Conservation (phyloP, 139 green algal genomes). For the Chara braunii region DNA sequence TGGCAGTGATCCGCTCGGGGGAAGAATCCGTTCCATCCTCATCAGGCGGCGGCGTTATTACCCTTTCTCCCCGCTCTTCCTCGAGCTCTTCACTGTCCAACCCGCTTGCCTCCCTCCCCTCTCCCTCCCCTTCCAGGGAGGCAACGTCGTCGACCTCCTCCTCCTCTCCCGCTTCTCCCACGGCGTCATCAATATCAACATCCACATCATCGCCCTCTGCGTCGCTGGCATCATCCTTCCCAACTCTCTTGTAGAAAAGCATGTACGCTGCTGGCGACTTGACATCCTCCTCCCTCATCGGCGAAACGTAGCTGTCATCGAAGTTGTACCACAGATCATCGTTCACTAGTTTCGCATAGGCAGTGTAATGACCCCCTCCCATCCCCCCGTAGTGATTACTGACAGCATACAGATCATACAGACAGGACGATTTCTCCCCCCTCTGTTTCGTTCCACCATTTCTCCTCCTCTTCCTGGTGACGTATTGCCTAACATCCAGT, state of each 20-base stretch:
- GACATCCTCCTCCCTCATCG: slow-evolving; percentile 14
- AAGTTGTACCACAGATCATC: slow-evolving; percentile 68
- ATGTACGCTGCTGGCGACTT: slow-evolving; percentile 72
- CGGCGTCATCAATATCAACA: too few species aligned
- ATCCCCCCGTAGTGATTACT: slow-evolving; percentile 85
- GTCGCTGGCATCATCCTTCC: too few species aligned
- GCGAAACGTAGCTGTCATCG: slow-evolving; percentile 66
- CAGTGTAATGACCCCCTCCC: slow-evolving; percentile 94
- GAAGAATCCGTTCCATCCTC: too few species aligned
- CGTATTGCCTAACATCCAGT: slow-evolving; percentile 62
- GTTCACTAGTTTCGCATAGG: slow-evolving; percentile 51
- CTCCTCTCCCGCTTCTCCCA: too few species aligned
- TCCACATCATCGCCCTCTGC: too few species aligned
- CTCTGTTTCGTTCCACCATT: background rate
- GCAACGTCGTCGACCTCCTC: too few species aligned
- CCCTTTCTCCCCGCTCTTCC: too few species aligned
- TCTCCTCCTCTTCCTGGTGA: slow-evolving; percentile 1
- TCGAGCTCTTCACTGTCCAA: too few species aligned
- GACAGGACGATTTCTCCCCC: background rate
- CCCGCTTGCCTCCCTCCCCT: too few species aligned
- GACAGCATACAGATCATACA: slow-evolving; percentile 88
- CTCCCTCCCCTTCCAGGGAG: too few species aligned
- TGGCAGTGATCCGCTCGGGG: too few species aligned
- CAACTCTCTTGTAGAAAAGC: slow-evolving; percentile 76
- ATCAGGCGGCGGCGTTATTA: too few species aligned